Conservation (phyloP, 495 filamentous ascomycete species). For the Xylaria telfairii region DNA sequence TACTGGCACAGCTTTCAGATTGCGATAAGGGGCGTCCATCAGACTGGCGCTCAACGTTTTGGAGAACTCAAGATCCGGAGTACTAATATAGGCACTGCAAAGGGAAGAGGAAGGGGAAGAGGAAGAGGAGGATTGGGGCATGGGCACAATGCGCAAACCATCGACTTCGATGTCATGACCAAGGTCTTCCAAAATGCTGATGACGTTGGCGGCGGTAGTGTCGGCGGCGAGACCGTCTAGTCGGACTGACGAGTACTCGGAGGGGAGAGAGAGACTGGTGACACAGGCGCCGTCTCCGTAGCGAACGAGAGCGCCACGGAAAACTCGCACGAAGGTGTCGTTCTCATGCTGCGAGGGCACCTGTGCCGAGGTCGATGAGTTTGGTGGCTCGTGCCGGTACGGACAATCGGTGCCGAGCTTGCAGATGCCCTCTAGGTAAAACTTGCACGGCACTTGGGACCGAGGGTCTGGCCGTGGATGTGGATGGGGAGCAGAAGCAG, state of each 20-base stretch:
- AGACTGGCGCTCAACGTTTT: neutral
- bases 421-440: constrained; percentile 18
- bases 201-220: constrained; percentile 2
- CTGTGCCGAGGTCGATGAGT: neutral
- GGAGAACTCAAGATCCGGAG: constrained; percentile 4
- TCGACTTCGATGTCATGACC: constrained; percentile 12
- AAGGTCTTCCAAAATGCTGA: constrained; percentile 1
- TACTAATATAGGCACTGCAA: constrained; percentile 14
- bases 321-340: neutral
- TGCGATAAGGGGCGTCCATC: neutral
- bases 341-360: neutral
- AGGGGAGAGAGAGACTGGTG: constrained; percentile 5
- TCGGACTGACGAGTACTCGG: constrained; percentile 21
- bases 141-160: constrained; percentile 3
- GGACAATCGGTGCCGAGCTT: neutral
- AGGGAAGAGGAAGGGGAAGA: neutral
- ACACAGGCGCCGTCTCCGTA: constrained; percentile 18
- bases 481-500: neutral
- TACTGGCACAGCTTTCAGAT: neutral
- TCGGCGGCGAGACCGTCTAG: constrained; percentile 1
- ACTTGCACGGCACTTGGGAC: constrained; percentile 27
- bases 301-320: constrained; percentile 10
- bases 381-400: neutral
- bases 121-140: neutral
- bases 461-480: constrained; percentile 17